A percentile compares a stretch with the other conserved stretches of the same genome.
These are phyloP conservation scores for Stemphylium beticola DNA, from an alignment of 2,329 filamentous ascomycete species.

Conservation along the genomic window DNA sequence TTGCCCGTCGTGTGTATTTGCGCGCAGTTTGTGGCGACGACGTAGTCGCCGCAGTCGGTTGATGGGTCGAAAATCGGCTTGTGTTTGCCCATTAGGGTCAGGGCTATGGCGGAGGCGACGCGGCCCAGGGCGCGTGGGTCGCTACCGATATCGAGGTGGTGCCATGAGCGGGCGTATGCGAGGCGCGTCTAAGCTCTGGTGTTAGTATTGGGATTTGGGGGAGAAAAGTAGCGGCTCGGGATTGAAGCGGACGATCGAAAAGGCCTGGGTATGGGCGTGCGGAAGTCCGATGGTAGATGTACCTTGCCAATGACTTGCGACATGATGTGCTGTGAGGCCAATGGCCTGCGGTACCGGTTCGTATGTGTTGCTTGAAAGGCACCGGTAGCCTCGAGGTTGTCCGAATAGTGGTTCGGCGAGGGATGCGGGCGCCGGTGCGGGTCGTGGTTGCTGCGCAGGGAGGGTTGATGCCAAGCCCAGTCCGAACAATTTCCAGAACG, in stretches of 20 bases:
- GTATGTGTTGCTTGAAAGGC: too few relatives aligned
- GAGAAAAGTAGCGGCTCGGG: background rate
- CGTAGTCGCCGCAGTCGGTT: slow-evolving; percentile 98
- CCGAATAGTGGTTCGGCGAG: background rate
- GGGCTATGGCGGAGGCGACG: slow-evolving; percentile 84
- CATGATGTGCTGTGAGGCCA: slow-evolving; percentile 59
- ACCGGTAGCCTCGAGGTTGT: background rate
- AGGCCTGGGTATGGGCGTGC: slow-evolving; percentile 7
- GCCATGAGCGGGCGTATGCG: slow-evolving; percentile 96
- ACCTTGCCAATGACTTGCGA: slow-evolving; percentile 81
- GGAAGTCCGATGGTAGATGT: slow-evolving; percentile 47
- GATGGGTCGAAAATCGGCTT: slow-evolving; percentile 98
- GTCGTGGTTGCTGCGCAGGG: slow-evolving; percentile 17
- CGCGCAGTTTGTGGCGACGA: slow-evolving; percentile 89
- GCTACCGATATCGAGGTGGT: slow-evolving; percentile 78
- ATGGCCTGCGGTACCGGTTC: slow-evolving; percentile 21
- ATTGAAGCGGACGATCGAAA: background rate
- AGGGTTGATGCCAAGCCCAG: slow-evolving; percentile 22
- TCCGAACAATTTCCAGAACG: slow-evolving; percentile 21
- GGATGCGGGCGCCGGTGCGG: slow-evolving; percentile 3
- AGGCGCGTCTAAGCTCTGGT: slow-evolving; percentile 74
- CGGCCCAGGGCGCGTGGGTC: slow-evolving; percentile 81
- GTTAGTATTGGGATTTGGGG: slow-evolving; percentile 11
- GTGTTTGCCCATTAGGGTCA: slow-evolving; percentile 95
- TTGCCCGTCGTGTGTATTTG: slow-evolving; percentile 87